These are phyloP conservation scores for Carex kokanica DNA, from an alignment of 176 grass and related monocot genomes.

Conservation along the genomic window DNA sequence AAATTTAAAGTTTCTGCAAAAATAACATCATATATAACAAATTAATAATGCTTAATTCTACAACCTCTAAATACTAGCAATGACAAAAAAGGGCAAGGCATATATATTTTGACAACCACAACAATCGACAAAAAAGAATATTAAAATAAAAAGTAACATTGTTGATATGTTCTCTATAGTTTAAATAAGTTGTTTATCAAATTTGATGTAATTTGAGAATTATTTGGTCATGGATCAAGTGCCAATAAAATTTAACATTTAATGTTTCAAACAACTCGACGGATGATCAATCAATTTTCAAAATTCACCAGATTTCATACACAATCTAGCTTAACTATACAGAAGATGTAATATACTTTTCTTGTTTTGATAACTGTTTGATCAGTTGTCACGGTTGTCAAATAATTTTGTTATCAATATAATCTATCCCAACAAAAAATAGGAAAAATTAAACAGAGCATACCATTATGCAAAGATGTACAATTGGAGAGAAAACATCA, in stretches of 20 bases:
- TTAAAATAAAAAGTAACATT: neutral
- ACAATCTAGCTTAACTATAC: neutral
- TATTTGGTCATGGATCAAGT: neutral
- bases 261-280: neutral
- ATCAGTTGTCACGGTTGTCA: neutral
- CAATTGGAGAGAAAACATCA: neutral
- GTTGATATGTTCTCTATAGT: neutral
- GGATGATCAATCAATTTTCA: neutral
- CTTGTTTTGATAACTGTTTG: neutral
- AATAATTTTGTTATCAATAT: neutral
- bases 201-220: neutral
- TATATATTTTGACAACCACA: neutral
- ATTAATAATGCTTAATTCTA: neutral
- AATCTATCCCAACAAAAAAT: neutral
- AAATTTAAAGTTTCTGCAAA: constrained; percentile 10
- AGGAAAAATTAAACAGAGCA: neutral
- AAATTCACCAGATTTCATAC: neutral
- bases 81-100: neutral
- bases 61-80: neutral
- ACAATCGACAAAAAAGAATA: neutral
- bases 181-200: neutral
- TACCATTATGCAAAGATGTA: constrained; percentile 19
- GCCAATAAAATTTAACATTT: neutral
- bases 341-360: neutral
- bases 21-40: neutral